These are phyloP conservation scores for Penicillium verhagenii DNA, from an alignment of 495 filamentous ascomycete species.

Conservation along the genomic window DNA sequence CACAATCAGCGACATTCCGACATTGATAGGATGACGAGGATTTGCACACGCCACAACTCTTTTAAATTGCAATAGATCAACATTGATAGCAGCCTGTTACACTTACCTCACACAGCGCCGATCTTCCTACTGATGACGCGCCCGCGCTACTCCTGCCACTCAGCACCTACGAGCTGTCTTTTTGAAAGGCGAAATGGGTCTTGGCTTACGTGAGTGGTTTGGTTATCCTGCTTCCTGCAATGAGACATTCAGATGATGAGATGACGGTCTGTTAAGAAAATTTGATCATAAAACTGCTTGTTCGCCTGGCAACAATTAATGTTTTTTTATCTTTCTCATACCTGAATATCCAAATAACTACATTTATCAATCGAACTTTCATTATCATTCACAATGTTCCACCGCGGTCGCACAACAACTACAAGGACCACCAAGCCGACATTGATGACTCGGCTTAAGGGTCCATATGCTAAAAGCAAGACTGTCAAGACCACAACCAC, in stretches of 20 bases:
- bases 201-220: conserved; percentile 20
- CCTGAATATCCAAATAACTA: neutral
- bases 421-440: conserved; percentile 50
- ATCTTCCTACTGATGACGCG: conserved; percentile 26
- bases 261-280: neutral
- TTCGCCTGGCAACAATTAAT: neutral
- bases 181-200: conserved; percentile 7
- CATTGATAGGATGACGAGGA: neutral
- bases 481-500: conserved; percentile 32
- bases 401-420: conserved; percentile 24
- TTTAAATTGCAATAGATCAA: neutral
- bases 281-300: neutral
- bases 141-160: conserved; percentile 11
- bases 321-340: neutral
- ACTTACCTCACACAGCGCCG: conserved; percentile 2
- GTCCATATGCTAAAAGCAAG: conserved; percentile 23
- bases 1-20: neutral
- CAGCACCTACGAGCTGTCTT: conserved; percentile 7
- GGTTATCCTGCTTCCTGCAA: neutral
- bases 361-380: neutral
- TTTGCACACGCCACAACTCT: neutral
- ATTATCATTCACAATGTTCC: conserved; percentile 25
- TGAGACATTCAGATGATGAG: neutral
- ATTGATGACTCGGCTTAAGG: conserved; percentile 31
- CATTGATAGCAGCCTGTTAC: neutral